These are phyloP conservation scores for Rosa multiflora DNA, from an alignment of 306 rosid species.

Conservation along the genomic window DNA sequence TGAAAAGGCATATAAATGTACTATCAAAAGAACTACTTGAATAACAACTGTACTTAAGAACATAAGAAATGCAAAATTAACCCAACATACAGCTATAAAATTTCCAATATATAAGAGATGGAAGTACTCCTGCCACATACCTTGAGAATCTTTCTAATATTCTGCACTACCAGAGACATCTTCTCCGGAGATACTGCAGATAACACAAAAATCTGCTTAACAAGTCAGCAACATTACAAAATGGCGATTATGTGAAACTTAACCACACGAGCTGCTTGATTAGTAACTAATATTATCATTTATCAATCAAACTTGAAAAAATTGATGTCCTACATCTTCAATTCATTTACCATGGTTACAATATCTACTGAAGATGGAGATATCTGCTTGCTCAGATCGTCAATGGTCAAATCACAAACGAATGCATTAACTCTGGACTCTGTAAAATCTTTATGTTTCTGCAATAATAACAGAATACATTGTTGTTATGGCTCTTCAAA, in stretches of 20 bases:
- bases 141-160: slow-evolving; percentile 71
- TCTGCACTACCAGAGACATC: slow-evolving; percentile 77
- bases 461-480: slow-evolving; percentile 30
- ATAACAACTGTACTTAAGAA: neutral
- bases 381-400: slow-evolving; percentile 67
- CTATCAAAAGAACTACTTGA: slow-evolving; percentile 10
- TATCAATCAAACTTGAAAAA: slow-evolving; percentile 19
- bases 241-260: slow-evolving; percentile 12
- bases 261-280: slow-evolving; percentile 26
- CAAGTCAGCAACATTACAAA: slow-evolving; percentile 58
- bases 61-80: neutral
- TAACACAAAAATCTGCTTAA: slow-evolving; percentile 90
- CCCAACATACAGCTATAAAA: neutral
- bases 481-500: neutral
- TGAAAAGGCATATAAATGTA: slow-evolving; percentile 16
- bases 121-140: slow-evolving; percentile 32
- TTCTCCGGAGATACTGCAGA: slow-evolving; percentile 97
- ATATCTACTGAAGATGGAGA: slow-evolving; percentile 73
- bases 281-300: slow-evolving; percentile 12
- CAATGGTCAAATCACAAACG: slow-evolving; percentile 84
- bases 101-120: neutral
- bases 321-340: slow-evolving; percentile 11
- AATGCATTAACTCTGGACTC: slow-evolving; percentile 71
- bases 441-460: slow-evolving; percentile 74
- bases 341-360: slow-evolving; percentile 76